Base-by-base conservation (phyloP, 208 protist genomes). In the Acanthamoeba quina region DNA sequence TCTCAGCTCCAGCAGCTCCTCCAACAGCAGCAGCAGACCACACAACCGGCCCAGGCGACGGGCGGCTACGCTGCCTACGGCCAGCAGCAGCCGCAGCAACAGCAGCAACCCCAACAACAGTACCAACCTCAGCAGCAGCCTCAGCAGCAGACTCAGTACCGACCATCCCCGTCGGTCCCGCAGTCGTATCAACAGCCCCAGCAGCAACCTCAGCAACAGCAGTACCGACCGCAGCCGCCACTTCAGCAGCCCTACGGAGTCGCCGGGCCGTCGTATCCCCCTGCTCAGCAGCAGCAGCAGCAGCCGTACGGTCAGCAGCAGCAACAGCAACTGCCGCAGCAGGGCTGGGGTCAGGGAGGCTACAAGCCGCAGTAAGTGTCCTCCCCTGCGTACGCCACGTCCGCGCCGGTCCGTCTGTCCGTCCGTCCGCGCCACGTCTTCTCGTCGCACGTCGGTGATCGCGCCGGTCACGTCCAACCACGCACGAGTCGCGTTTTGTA, bases 151-250 rank as follows among this genome's bases (percentile, higher is more conserved):
- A 1, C 17, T 60, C 76, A 85, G 76, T 26, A 85, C 11, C 76
- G 21, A 47, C 76, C 68, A 26, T 13, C 37, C 19, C 76, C 68
- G 44, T 56, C 37, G 21, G 34, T 41, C 17, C 72, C 34, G 10
- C 9, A 13, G 44, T 19, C 34, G 72, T 52, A 9, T 7, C 80
- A 56, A 85, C n/a, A 56, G 76, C n/a, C 37, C 26, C 76, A 85
- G 76, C 29, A 34, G 17, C 80, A 88, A 88, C 49, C 68, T 7
- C 80, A 88, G 54, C 80, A 88, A 31, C 80, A 88, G 80, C 41
- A 52, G 54, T 24, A 88, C 6, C 41, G 19, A n/a, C 41, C 15
- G 41, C 80, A 9, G n/a, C 34, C 68, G 21, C 64, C 64, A 29
- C 29, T 34, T 13, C 64, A 72, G 64, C 64, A 72, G 64, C 29